Conservation (phyloP, 1,284 basidiomycete species). For the Cutaneotrichosporon sp. region DNA sequence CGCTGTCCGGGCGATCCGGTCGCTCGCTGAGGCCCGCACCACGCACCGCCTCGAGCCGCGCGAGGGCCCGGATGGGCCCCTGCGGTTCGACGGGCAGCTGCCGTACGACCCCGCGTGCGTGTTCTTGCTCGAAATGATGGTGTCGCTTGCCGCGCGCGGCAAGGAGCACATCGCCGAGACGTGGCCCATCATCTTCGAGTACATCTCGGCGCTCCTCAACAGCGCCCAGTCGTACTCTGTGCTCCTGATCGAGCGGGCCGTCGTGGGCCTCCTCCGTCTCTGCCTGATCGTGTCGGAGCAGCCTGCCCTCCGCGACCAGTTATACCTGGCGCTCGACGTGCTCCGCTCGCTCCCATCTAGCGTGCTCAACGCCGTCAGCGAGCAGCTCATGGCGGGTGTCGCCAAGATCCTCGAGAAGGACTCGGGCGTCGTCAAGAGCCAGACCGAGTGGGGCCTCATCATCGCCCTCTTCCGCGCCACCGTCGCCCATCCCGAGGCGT, state of each 20-base stretch:
- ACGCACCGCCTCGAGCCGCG: slow-evolving; percentile 35
- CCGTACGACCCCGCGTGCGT: slow-evolving; percentile 93
- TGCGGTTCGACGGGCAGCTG: slow-evolving; percentile 57
- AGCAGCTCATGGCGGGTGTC: slow-evolving; percentile 86
- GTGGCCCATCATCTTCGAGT: slow-evolving; percentile 92
- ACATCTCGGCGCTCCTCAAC: slow-evolving; percentile 77
- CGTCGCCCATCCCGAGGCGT: slow-evolving; percentile 82
- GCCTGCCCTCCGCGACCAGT: slow-evolving; percentile 80
- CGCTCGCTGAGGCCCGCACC: slow-evolving; percentile 68
- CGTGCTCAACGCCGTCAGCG: slow-evolving; percentile 80
- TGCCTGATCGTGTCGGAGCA: slow-evolving; percentile 75
- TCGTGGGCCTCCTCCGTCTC: slow-evolving; percentile 81
- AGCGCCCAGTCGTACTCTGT: slow-evolving; percentile 80
- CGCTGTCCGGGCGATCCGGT: slow-evolving; percentile 81
- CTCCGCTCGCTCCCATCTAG: slow-evolving; percentile 74
- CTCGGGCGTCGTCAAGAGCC: slow-evolving; percentile 71
- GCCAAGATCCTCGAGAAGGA: slow-evolving; percentile 75
- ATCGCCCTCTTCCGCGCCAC: slow-evolving; percentile 87
- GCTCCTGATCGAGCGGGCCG: slow-evolving; percentile 90
- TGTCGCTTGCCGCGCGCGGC: slow-evolving; percentile 77
- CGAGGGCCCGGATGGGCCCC: slow-evolving; percentile 61
- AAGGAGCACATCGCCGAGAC: slow-evolving; percentile 77
- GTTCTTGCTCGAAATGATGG: slow-evolving; percentile 91
- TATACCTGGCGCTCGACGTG: slow-evolving; percentile 89
- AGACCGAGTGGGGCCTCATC: slow-evolving; percentile 94